Evolutionary conservation across 139 green algal genomes (phyloP), one percentile per base, ranked within the genome.

Genomic region (Marvania coccoides): DNA sequence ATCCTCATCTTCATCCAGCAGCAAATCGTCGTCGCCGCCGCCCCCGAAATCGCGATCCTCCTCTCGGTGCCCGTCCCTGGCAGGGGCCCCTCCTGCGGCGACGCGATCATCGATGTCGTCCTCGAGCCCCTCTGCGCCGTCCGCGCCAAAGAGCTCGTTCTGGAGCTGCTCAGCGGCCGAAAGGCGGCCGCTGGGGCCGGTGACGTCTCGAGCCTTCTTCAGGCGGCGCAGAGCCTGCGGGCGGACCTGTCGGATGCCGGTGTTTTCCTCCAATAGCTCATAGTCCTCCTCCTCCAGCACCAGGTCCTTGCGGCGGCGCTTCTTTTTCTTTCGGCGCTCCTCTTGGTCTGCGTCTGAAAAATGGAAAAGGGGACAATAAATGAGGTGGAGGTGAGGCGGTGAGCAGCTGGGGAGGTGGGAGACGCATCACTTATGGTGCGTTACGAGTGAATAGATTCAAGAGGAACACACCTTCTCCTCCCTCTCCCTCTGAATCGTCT

Each of bases 261-360:
- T 74, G 59, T 88, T 84, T 55, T 94, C 90, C 69, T 94, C 84
- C 57, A 96, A 71, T 63, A 96, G 74, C 31, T 94, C 85, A 59
- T 91, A 95, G 65, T 96, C 90, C 46, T 96, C 89, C n/a, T 96
- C 88, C 51, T 96, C 90, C 14, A 96, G 76, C 33, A 85, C 69
- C 48, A 81, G 73, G n/a, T 85, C 72, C 15, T 51, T 42, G n/a
- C 72, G 47, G n/a, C 72, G 56, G 23, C 65, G 65, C 69, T 85
- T 85, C 59, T 83, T 81, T 40, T 81, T 84, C 15, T 77, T 78
- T 13, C 40, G 38, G 28, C 56, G 40, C 2, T 56, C 6, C 58
- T 30, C 58, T 54, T 66, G 28, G 34, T 12, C 12, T 12, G 12
- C 10, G 51, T 19, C 19, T 51, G 42, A 51, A 51, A 28, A 51